A percentile compares a stretch with the other conserved stretches of the same genome.
phyloP scores from a whole-genome alignment of 2,329 filamentous ascomycete species.

The Fusarium ambrosium region DNA sequence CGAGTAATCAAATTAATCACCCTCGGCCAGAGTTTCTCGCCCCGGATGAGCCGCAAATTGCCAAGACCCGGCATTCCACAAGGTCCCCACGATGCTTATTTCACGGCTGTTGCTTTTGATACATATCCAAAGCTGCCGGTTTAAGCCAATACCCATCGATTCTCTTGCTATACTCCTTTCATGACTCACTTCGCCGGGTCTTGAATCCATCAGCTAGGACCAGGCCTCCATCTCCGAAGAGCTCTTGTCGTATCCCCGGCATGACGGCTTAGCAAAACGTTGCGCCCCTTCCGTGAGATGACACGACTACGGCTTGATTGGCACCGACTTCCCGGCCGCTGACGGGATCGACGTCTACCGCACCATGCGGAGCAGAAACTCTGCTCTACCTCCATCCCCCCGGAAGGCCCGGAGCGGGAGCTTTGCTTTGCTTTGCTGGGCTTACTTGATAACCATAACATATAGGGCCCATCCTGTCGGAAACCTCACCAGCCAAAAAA shows the following conservation, averaged over 20 bases:
- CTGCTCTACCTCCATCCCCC: constrained; percentile 11
- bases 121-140: neutral
- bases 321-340: constrained; percentile 11
- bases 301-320: constrained; percentile 13
- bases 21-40: constrained; percentile 34
- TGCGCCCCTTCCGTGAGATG: neutral
- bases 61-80: constrained; percentile 6
- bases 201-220: constrained; percentile 8
- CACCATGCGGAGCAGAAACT: constrained; percentile 11
- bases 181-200: constrained; percentile 11
- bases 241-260: neutral
- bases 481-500: neutral
- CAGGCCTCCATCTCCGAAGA: neutral
- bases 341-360: constrained; percentile 12
- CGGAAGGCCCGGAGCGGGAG: constrained; percentile 36
- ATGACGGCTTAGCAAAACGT: constrained; percentile 2
- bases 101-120: constrained; percentile 6
- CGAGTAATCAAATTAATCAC: constrained; percentile 39
- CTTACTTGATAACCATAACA: constrained; percentile 26
- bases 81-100: neutral
- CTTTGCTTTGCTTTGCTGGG: neutral
- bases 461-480: neutral
- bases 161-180: neutral
- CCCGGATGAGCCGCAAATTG: constrained; percentile 21
- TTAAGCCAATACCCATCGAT: neutral